A percentile compares a stretch with the other conserved stretches of the same genome.
These are phyloP conservation scores for Botrytis galanthina DNA, from an alignment of 2,329 filamentous ascomycete species.

Conservation along the genomic window DNA sequence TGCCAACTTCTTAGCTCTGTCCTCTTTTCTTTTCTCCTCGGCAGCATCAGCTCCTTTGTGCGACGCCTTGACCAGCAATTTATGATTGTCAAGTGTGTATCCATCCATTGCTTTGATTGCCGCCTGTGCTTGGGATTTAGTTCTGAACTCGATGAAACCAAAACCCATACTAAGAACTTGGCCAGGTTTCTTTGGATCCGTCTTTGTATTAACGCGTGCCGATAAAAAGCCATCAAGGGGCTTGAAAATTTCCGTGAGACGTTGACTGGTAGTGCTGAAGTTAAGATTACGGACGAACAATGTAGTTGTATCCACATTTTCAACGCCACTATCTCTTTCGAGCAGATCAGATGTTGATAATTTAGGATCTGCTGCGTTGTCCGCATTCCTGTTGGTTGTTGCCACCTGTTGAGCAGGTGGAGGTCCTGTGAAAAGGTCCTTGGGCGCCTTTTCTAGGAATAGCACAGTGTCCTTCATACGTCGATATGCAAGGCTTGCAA, in stretches of 20 bases:
- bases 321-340: slow-evolving; percentile 51
- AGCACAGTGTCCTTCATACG: slow-evolving; percentile 88
- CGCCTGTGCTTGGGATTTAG: slow-evolving; percentile 72
- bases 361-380: slow-evolving; percentile 47
- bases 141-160: slow-evolving; percentile 87
- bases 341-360: slow-evolving; percentile 68
- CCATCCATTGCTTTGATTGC: slow-evolving; percentile 87
- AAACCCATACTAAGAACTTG: slow-evolving; percentile 95
- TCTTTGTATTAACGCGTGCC: slow-evolving; percentile 88
- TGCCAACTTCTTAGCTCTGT: slow-evolving; percentile 76
- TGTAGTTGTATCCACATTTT: slow-evolving; percentile 67
- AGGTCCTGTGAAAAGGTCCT: slow-evolving; percentile 62
- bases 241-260: slow-evolving; percentile 73
- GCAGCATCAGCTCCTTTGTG: slow-evolving; percentile 86
- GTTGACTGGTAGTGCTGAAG: slow-evolving; percentile 79
- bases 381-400: slow-evolving; percentile 25
- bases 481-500: slow-evolving; percentile 81
- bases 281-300: slow-evolving; percentile 93
- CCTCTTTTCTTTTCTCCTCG: slow-evolving; percentile 79
- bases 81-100: slow-evolving; percentile 81
- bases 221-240: slow-evolving; percentile 84
- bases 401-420: slow-evolving; percentile 25
- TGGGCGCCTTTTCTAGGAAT: slow-evolving; percentile 91
- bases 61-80: slow-evolving; percentile 79
- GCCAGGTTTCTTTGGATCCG: slow-evolving; percentile 84